These are phyloP conservation scores for Dryas drummondii DNA, from an alignment of 306 rosid genomes.

Conservation along the genomic window DNA sequence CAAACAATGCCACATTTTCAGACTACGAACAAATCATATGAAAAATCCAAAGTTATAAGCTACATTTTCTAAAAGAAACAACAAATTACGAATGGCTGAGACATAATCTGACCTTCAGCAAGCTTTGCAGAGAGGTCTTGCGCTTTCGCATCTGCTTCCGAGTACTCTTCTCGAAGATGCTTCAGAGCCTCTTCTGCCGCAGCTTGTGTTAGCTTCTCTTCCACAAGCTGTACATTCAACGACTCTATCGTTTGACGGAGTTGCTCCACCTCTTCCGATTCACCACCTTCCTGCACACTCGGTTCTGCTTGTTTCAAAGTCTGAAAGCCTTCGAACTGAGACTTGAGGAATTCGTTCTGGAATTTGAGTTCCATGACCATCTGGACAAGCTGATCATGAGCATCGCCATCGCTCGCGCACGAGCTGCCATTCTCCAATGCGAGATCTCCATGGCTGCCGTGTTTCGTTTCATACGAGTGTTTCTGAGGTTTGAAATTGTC, in stretches of 20 bases:
- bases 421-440: conserved; percentile 39
- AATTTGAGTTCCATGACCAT: conserved; percentile 61
- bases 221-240: conserved; percentile 59
- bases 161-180: conserved; percentile 65
- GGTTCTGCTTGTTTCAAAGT: conserved; percentile 31
- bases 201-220: conserved; percentile 77
- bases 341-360: conserved; percentile 84
- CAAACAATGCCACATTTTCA: conserved; percentile 35
- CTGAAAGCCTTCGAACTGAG: conserved; percentile 63
- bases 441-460: conserved; percentile 37
- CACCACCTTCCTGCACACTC: conserved; percentile 34
- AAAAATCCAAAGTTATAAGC: neutral
- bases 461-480: conserved; percentile 28
- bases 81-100: conserved; percentile 3
- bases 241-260: conserved; percentile 54
- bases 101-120: conserved; percentile 62
- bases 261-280: conserved; percentile 45
- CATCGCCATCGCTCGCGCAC: conserved; percentile 21
- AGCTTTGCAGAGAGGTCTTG: conserved; percentile 81
- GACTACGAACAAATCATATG: conserved; percentile 7
- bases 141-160: conserved; percentile 78
- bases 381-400: conserved; percentile 62
- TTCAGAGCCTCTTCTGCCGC: conserved; percentile 89
- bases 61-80: neutral
- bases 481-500: conserved; percentile 37